Base-by-base conservation (phyloP, 208 protist genomes). In the Trypanosoma melophagium region DNA sequence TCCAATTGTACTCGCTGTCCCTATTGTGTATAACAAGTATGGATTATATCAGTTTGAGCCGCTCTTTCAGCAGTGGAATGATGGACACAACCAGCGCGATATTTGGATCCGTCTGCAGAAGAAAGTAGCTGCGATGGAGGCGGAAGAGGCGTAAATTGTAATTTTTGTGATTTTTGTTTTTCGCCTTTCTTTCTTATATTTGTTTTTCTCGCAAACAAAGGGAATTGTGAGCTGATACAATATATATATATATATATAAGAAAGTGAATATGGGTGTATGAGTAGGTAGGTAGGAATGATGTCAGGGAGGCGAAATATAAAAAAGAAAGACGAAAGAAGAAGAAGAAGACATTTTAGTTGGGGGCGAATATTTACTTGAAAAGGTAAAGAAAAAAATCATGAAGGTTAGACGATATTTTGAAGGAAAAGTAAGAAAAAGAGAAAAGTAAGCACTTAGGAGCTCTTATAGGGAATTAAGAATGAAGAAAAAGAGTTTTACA, bases 11-110 rank as follows among this genome's bases (percentile, higher is more conserved):
- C 78, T 94, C 55, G 53, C 76, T 9, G 69, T 94, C 25, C 88
- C 87, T 4, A 92, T 93, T 38, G 16, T 90, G n/a, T 96, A 81
- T 66, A 94, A 93, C 76, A 94, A 90, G 79, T 93, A 90, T 71
- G 74, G 82, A 12, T 70, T 90, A 44, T 83, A 83, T 58, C 60
- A 81, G 73, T 83, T 82, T 62, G 87, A 94, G 77, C 75, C 69
- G 14, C 59, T 74, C 54, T 93, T 84, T 71, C 80, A 92, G 80
- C 14, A 61, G 52, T 92, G 84, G 83, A 95, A 95, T 64, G 77
- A 60, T 25, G 90, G 84, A 68, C 87, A 95, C 84, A 92, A 92
- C 77, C 87, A 95, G 79, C 40, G 47, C 9, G 86, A 92, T 40
- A 93, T 93, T 67, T 95, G 89, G 87, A 84, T 92, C 68, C 81